Conservation (phyloP, 2,329 filamentous ascomycete genomes). For the Neopestalotiopsis clavispora region DNA sequence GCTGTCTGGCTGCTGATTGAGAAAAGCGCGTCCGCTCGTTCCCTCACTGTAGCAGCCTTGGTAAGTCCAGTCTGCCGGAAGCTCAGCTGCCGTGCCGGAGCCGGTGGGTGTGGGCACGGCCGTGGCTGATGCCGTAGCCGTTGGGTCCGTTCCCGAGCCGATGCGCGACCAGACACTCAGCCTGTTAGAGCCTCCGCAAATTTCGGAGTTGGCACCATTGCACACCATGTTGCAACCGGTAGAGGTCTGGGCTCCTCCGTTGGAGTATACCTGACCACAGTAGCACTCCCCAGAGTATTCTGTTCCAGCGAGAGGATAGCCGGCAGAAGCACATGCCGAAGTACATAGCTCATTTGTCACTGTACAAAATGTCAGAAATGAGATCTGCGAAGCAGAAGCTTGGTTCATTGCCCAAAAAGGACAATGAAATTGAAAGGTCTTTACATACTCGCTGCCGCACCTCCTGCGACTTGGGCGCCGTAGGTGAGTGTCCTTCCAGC, state of each 20-base stretch:
- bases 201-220: constrained; percentile 46
- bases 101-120: constrained; percentile 11
- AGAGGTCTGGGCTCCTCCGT: constrained; percentile 39
- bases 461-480: constrained; percentile 16
- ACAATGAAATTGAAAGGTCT: not conserved
- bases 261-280: constrained; percentile 48
- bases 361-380: not conserved
- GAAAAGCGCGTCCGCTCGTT: constrained; percentile 23
- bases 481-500: constrained; percentile 13
- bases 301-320: constrained; percentile 48
- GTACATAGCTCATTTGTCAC: constrained; percentile 40
- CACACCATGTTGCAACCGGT: constrained; percentile 48
- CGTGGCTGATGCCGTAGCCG: constrained; percentile 7
- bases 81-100: constrained; percentile 15
- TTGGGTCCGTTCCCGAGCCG: constrained; percentile 14
- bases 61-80: constrained; percentile 27
- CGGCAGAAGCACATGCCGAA: constrained; percentile 43
- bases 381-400: not conserved
- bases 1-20: constrained; percentile 27
- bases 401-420: no score
- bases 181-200: constrained; percentile 38
- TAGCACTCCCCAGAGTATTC: constrained; percentile 53
- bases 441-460: constrained; percentile 18
- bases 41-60: constrained; percentile 29
- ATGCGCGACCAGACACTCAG: constrained; percentile 26